Evolutionary conservation across 2,329 filamentous ascomycete species (phyloP), one percentile per base, ranked within the genome.

Genomic region (Aspergillus clavatus): DNA sequence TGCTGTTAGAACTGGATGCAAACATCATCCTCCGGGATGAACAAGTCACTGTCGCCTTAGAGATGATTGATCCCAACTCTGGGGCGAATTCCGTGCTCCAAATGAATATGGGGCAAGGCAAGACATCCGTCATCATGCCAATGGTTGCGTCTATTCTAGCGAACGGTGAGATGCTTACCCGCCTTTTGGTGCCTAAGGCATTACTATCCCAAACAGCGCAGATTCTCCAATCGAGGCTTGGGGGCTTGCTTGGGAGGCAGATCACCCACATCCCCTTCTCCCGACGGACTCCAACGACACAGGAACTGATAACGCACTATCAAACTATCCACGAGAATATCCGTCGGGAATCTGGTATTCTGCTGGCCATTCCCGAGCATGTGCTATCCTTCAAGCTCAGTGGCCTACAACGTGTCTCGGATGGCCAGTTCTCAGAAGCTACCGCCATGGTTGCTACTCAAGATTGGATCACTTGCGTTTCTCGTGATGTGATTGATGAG

Each of bases 91-190:
- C 80, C 0, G 79, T 85, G 0, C 52, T 84, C 1, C 82, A 86
- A 49, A 74, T 86, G 63, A 81, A 84, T 48, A 86, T 86, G 82
- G 82, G 82, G 0, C 74, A 82, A 66, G 84, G 84, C 0, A 87
- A 87, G 55, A 82, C 81, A 0, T 84, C 83, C 0, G 79, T 86
- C 1, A 87, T 89, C 37, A 75, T 84, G 0, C 83, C 83, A 0
- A 82, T 86, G 46, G 77, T 84, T 0, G 78, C 79, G 0, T 67
- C 75, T 0, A 62, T 69, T 0, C 59, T 85, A 0, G 78, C 79
- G 0, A 68, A 86, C 38, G 67, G 70, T 0, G 55, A 61, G 0
- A 70, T 62, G 3, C 64, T 86, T 0, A 71, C 73, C 0, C 67
- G 83, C 1, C 72, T 86, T 0, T 61, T 87, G 1, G 80, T 85